Evolutionary conservation across 179 eudicot species (phyloP), one percentile per base, ranked within the genome.

Genomic region (Silene noctiflora): DNA sequence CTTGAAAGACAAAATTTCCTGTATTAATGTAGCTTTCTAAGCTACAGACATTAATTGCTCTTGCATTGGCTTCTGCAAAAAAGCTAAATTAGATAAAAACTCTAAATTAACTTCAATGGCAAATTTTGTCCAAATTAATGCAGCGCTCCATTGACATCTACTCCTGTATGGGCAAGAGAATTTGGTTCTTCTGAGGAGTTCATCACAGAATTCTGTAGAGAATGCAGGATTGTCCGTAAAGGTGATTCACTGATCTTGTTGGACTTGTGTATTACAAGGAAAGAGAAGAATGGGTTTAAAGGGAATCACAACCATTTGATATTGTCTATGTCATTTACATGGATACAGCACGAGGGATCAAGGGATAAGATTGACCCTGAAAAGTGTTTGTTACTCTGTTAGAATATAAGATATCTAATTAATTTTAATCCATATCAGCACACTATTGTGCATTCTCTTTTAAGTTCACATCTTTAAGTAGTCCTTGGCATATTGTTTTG

Each of bases 151-250:
- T 86, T 95, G 85, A 79, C 89, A 75, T 89, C 97, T 73, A 91
- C 95, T 76, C 99, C 96, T 80, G 97, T 93, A 21, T 95, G 99
- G 99, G 97, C 96, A 69, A 87, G 97, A 42, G 92, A 93, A 65
- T 93, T 93, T 83, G 83, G 84, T 81, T 93, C 97, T 63, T 86
- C 99, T 1, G 99, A 95, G 84, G 99, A 95, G 80, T 83, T 95
- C 79, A 89, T 95, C 79, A 95, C 97, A 59, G 99, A 95, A 86
- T 95, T 95, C 77, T 95, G 99, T 79, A 87, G 99, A 89, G 99
- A 95, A 83, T 95, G 99, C 85, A 89, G 99, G 78, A 87, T 95
- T 69, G 99, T 95, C 79, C 88, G 99, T 46, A 95, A 95, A 93
- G 97, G 99, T 95, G 86, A 83, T 27, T 75, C 33, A 59, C 51